Conservation (phyloP, 1,284 basidiomycete genomes). For the Wallemia ichthyophaga region DNA sequence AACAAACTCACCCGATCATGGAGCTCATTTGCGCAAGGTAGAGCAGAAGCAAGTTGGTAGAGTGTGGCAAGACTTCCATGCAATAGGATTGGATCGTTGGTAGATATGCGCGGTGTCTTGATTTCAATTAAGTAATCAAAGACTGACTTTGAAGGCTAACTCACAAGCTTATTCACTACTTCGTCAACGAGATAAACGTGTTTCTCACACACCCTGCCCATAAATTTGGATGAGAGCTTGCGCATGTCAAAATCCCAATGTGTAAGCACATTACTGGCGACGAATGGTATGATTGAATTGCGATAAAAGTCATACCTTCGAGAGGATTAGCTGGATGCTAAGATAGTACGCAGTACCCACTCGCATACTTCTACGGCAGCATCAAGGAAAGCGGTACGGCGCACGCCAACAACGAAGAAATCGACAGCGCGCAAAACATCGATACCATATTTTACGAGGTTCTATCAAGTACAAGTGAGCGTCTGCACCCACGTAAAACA, state of each 20-base stretch:
- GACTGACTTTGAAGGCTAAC: background rate
- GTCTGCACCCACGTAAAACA: background rate
- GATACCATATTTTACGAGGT: constrained; percentile 71
- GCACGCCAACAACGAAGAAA: constrained; percentile 70
- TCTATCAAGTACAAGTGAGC: constrained; percentile 20
- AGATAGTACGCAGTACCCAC: constrained; percentile 21
- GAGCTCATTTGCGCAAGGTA: background rate
- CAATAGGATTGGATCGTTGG: background rate
- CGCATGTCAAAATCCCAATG: background rate
- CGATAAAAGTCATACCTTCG: background rate
- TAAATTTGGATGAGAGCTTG: background rate
- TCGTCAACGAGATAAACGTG: background rate
- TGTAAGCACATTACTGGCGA: background rate
- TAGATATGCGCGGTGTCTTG: background rate
- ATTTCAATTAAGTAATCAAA: background rate
- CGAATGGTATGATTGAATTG: constrained; percentile 1
- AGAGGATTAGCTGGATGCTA: constrained; percentile 1
- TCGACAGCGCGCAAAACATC: constrained; percentile 71
- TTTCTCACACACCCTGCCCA: background rate
- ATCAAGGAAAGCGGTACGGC: constrained; percentile 48
- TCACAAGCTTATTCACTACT: background rate
- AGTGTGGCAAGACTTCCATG: background rate
- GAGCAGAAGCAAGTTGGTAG: background rate
- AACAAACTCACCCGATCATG: background rate
- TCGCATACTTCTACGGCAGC: constrained; percentile 59